Conservation (phyloP, 1,284 basidiomycete species). For the Cutaneotrichosporon mucoides region DNA sequence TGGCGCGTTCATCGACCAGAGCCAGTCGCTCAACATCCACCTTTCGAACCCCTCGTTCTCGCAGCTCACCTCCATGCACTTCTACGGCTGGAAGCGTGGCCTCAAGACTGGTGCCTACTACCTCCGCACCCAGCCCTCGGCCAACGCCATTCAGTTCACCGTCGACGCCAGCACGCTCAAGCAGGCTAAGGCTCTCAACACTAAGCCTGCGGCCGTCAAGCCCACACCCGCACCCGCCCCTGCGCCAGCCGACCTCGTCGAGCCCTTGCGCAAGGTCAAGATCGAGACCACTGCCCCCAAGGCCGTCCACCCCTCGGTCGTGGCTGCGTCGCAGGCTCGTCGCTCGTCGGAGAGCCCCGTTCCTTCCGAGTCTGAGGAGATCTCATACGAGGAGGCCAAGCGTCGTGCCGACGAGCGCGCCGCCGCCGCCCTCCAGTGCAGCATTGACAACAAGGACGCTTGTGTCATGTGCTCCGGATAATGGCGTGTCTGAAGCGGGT, state of each 20-base stretch:
- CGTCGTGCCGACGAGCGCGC: constrained; percentile 48
- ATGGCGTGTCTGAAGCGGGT: background rate
- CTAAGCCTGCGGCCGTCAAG: constrained; percentile 42
- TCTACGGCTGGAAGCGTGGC: constrained; percentile 99
- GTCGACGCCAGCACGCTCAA: constrained; percentile 79
- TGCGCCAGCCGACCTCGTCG: constrained; percentile 20
- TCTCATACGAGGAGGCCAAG: constrained; percentile 51
- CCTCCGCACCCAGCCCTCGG: constrained; percentile 88
- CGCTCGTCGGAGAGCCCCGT: constrained; percentile 26
- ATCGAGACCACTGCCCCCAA: constrained; percentile 40
- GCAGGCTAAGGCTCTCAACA: constrained; percentile 22
- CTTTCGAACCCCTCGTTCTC: constrained; percentile 85
- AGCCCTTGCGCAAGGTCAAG: constrained; percentile 40
- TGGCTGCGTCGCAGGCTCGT: constrained; percentile 22
- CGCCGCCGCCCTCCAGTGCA: constrained; percentile 49
- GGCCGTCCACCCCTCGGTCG: constrained; percentile 19
- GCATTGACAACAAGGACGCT: constrained; percentile 51
- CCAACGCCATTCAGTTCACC: constrained; percentile 97
- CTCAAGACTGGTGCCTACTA: constrained; percentile 98
- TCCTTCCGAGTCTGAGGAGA: constrained; percentile 47
- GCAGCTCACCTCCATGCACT: constrained; percentile 98
- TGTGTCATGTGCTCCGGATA: constrained; percentile 51
- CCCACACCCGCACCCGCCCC: background rate
- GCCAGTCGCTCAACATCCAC: constrained; percentile 82
- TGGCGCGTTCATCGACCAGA: constrained; percentile 97